phyloP scores from a whole-genome alignment of 75 land plant species.

The Pseudotsuga menziesii region DNA sequence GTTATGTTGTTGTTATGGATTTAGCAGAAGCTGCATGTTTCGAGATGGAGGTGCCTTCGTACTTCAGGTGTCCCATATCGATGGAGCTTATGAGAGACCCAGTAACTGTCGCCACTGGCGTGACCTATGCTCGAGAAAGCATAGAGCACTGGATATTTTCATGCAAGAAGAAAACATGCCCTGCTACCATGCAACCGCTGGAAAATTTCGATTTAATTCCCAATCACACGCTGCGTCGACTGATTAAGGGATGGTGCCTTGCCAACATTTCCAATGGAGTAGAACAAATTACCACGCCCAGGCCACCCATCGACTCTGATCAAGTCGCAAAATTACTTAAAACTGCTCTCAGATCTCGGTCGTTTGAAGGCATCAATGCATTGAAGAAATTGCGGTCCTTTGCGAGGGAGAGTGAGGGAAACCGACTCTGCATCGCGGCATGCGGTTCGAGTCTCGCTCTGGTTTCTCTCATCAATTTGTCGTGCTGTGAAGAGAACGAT shows the following conservation, averaged over 20 bases:
- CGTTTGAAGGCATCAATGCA: too few relatives aligned
- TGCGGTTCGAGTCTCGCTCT: slow-evolving; percentile 10
- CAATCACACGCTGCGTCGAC: slow-evolving; percentile 40
- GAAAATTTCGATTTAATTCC: slow-evolving; percentile 32
- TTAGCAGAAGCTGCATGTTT: too few relatives aligned
- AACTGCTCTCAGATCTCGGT: too few relatives aligned
- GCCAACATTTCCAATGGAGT: neutral
- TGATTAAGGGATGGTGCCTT: slow-evolving; percentile 22
- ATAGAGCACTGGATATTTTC: slow-evolving; percentile 47
- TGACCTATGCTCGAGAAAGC: slow-evolving; percentile 18
- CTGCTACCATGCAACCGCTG: slow-evolving; percentile 45
- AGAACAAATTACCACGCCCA: neutral
- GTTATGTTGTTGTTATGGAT: too few relatives aligned
- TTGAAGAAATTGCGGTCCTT: slow-evolving; percentile 18
- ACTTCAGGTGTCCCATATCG: neutral
- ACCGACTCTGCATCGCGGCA: neutral
- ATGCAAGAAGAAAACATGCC: slow-evolving; percentile 39
- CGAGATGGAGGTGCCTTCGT: neutral
- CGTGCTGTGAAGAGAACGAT: neutral
- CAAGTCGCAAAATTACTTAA: neutral
- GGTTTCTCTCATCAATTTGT: neutral
- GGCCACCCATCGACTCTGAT: neutral
- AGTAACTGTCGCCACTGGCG: neutral
- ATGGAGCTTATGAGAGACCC: neutral
- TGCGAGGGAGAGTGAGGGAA: neutral